A percentile compares a stretch with the other conserved stretches of the same genome.
Evolutionary conservation across 129 eudicot species (phyloP).

Genomic region (Ambrosia artemisiifolia): DNA sequence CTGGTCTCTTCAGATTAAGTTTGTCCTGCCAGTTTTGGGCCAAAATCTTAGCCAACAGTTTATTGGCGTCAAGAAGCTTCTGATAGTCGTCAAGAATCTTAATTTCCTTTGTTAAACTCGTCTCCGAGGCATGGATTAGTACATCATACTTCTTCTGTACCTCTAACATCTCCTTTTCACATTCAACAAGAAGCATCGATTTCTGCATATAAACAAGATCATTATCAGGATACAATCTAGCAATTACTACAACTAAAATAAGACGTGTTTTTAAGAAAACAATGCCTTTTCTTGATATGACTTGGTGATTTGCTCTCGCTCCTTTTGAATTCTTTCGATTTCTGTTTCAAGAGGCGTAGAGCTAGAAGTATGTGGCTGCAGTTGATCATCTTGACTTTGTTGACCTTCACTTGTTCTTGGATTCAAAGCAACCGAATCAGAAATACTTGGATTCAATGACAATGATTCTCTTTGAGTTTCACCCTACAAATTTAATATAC

Average conservation of each 20-base stretch:
- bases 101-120: slow-evolving; percentile 22
- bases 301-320: slow-evolving; percentile 31
- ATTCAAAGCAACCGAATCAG: slow-evolving; percentile 4
- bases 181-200: slow-evolving; percentile 35
- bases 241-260: not conserved
- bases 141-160: slow-evolving; percentile 46
- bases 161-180: slow-evolving; percentile 47
- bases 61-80: slow-evolving; percentile 29
- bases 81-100: slow-evolving; percentile 33
- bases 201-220: slow-evolving; percentile 34
- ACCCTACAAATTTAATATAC: no score
- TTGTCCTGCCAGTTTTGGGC: slow-evolving; percentile 1
- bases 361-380: slow-evolving; percentile 8
- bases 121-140: slow-evolving; percentile 34
- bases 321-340: slow-evolving; percentile 41
- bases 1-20: slow-evolving; percentile 4
- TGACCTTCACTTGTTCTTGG: not conserved
- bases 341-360: slow-evolving; percentile 45
- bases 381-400: slow-evolving; percentile 20
- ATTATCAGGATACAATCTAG: not conserved
- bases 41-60: slow-evolving; percentile 45
- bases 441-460: no score
- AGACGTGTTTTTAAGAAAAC: not conserved
- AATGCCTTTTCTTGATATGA: slow-evolving; percentile 55
- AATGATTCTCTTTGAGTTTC: no score